Percentiles rank a stretch among this genome's conserved stretches.
Conservation (phyloP, 108 stramenopile species). For the Nannochloropsis gaditana region DNA sequence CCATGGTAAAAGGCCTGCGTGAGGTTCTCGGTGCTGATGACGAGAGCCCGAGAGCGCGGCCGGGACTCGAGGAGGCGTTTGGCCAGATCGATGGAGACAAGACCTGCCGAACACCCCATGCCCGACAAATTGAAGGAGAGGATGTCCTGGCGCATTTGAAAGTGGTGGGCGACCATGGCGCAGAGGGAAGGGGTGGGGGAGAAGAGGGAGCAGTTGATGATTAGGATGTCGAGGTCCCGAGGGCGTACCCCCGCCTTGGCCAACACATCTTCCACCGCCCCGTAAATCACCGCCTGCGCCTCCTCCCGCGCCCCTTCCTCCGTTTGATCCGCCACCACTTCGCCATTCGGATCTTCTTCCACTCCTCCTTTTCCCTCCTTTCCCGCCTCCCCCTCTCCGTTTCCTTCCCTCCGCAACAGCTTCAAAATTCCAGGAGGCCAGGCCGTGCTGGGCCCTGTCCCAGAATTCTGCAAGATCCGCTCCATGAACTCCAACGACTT, state of each 20-base stretch:
- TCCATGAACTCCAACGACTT: slow-evolving; percentile 75
- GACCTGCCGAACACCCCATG: slow-evolving; percentile 94
- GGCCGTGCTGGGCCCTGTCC: slow-evolving; percentile 73
- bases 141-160: slow-evolving; percentile 79
- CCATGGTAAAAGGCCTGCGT: slow-evolving; percentile 95
- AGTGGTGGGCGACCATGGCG: slow-evolving; percentile 88
- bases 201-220: slow-evolving; percentile 95
- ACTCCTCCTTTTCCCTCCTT: neutral
- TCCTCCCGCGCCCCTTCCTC: slow-evolving; percentile 82
- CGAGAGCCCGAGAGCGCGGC: slow-evolving; percentile 71
- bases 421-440: slow-evolving; percentile 93
- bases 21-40: slow-evolving; percentile 91
- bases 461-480: slow-evolving; percentile 77
- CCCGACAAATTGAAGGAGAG: slow-evolving; percentile 85
- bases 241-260: slow-evolving; percentile 76
- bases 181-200: slow-evolving; percentile 93
- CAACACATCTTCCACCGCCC: slow-evolving; percentile 79
- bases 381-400: neutral
- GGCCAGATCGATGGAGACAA: slow-evolving; percentile 84
- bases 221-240: slow-evolving; percentile 82
- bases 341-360: neutral
- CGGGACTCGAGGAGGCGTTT: slow-evolving; percentile 65
- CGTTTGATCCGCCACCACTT: slow-evolving; percentile 64
- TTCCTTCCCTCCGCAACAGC: neutral
- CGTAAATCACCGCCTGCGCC: slow-evolving; percentile 84